These are phyloP conservation scores for Amylocarpus encephaloides DNA, from an alignment of 2,329 filamentous ascomycete species.

Conservation along the genomic window DNA sequence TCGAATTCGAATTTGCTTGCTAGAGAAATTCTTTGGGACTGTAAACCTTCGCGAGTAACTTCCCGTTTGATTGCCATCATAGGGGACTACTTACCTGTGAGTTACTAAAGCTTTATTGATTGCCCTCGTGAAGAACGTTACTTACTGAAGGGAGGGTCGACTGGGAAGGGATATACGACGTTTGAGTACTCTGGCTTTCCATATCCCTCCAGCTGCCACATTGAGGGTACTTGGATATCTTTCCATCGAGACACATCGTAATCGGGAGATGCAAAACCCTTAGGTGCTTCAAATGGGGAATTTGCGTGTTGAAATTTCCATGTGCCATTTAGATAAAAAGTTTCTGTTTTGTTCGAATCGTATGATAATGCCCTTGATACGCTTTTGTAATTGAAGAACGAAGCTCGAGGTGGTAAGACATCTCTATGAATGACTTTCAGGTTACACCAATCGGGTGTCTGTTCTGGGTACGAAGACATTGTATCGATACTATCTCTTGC, in stretches of 20 bases:
- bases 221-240: constrained; percentile 45
- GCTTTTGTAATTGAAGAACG: constrained; percentile 48
- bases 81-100: constrained; percentile 32
- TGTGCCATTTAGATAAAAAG: constrained; percentile 27
- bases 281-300: constrained; percentile 25
- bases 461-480: not conserved
- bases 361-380: constrained; percentile 43
- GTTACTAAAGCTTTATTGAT: not conserved
- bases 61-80: constrained; percentile 48
- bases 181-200: constrained; percentile 65
- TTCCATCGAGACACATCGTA: constrained; percentile 36
- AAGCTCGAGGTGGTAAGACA: constrained; percentile 49
- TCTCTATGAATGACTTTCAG: constrained; percentile 53
- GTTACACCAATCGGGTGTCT: constrained; percentile 55
- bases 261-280: constrained; percentile 15
- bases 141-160: constrained; percentile 48
- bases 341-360: constrained; percentile 36
- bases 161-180: constrained; percentile 58
- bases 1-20: constrained; percentile 52
- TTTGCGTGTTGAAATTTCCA: constrained; percentile 27
- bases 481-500: not conserved
- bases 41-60: constrained; percentile 44
- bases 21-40: constrained; percentile 36
- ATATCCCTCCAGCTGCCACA: constrained; percentile 65
- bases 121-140: constrained; percentile 33